Evolutionary conservation across 345 rosid genomes (phyloP), one percentile per base, ranked within the genome.

Genomic region (Lepidium didymum): DNA sequence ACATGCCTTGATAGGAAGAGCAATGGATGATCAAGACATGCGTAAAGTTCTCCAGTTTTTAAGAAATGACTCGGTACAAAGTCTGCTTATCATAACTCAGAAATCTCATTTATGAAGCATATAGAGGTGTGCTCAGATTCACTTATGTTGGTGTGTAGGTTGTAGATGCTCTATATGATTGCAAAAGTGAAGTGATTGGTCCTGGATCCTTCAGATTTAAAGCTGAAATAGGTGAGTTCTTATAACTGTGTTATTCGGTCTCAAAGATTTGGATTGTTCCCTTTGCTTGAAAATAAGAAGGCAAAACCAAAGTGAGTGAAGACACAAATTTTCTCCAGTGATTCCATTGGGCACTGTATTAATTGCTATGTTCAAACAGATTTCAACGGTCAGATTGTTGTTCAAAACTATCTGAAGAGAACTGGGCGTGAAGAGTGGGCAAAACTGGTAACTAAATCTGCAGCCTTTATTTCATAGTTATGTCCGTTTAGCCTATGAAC

Each of bases 151-250:
- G 23, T 53, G 62, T 80, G 68, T 70, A 93, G 98, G 98, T 83
- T 72, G 97, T 93, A 58, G 98, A 93, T 84, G 62, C 98, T 64
- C 42, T 93, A 62, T 93, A 93, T 69, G 98, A 93, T 80, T 93
- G 98, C 84, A 93, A 93, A 82, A 93, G 98, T 31, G 97, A 93
- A 85, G 98, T 93, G 74, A 93, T 93, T 79, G 98, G 97, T 58
- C 98, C 98, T 69, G 98, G 98, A 46, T 93, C 87, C 82, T 93
- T 87, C 74, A 82, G 98, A 81, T 93, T 93, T 67, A 93, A 93
- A 82, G 98, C 98, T 53, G 98, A 93, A 77, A 93, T 93, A 73
- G 98, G 98, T 93, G 68, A 74, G 60, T 53, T 68, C 73, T 73
- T 67, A 37, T 11, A 61, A 60, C 27, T 72, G n/a, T 68, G 57